Evolutionary conservation across 1,284 basidiomycete genomes (phyloP).

Genomic region (Trichosporon sp.): DNA sequence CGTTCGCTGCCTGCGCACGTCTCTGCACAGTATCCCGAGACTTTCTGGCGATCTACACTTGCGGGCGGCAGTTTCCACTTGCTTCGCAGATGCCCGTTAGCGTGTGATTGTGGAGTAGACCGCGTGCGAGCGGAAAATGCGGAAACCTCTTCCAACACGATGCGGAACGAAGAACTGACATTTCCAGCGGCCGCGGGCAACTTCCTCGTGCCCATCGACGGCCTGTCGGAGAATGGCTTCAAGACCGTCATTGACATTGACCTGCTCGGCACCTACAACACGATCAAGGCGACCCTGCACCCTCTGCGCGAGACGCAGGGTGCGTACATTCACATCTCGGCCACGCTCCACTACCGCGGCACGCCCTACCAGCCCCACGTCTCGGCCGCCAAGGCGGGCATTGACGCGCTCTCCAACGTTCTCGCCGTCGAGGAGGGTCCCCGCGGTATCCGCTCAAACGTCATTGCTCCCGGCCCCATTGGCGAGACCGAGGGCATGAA

Average conservation of each 20-base stretch:
- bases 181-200: conserved; percentile 79
- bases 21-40: background rate
- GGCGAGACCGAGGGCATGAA: conserved; percentile 80
- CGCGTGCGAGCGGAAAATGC: background rate
- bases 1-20: background rate
- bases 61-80: background rate
- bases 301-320: conserved; percentile 73
- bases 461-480: conserved; percentile 83
- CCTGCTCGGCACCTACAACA: conserved; percentile 89
- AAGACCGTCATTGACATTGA: conserved; percentile 93
- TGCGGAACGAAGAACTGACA: background rate
- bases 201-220: conserved; percentile 80
- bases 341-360: conserved; percentile 86
- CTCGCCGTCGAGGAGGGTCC: conserved; percentile 93
- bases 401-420: conserved; percentile 82
- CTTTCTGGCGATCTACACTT: background rate
- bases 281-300: conserved; percentile 83
- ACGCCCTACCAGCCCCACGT: conserved; percentile 92
- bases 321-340: conserved; percentile 86
- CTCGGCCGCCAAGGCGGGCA: conserved; percentile 90
- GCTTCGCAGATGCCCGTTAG: background rate
- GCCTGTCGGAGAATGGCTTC: conserved; percentile 84
- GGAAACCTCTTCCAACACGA: background rate
- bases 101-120: background rate
- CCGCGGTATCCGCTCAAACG: conserved; percentile 88